A percentile compares a stretch with the other conserved stretches of the same genome.
Conservation (phyloP, 768 basidiomycete genomes). For the Boletus huronensis region DNA sequence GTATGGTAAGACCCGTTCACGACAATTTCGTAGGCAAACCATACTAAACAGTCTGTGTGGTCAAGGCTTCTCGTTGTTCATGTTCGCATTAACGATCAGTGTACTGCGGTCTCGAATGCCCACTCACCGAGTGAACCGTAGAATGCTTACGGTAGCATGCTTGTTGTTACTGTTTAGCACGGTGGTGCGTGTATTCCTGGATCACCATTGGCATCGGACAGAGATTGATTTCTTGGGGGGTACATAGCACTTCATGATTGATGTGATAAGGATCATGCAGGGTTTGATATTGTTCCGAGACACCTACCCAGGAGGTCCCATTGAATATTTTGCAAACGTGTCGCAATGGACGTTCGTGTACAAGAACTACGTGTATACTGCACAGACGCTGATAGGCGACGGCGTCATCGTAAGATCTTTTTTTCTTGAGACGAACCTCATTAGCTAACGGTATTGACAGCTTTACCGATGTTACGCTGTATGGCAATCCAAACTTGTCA, state of each 20-base stretch:
- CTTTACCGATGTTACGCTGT: slow-evolving; percentile 33
- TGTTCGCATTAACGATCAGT: slow-evolving; percentile 33
- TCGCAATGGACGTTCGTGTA: slow-evolving; percentile 29
- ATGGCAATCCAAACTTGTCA: slow-evolving; percentile 29
- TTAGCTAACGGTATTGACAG: slow-evolving; percentile 8
- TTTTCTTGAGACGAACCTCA: background rate
- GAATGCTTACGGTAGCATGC: slow-evolving; percentile 23
- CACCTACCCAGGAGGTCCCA: slow-evolving; percentile 16
- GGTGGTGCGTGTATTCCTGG: slow-evolving; percentile 11
- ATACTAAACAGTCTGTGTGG: background rate
- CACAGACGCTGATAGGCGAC: slow-evolving; percentile 31
- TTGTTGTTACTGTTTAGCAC: slow-evolving; percentile 32
- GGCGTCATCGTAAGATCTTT: slow-evolving; percentile 24
- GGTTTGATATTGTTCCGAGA: slow-evolving; percentile 26
- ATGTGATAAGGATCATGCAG: slow-evolving; percentile 23
- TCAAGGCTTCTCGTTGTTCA: slow-evolving; percentile 35
- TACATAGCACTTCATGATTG: slow-evolving; percentile 25
- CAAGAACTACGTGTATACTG: slow-evolving; percentile 22
- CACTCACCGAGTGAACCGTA: slow-evolving; percentile 12
- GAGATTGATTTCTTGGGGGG: background rate
- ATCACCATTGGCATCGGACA: too few species aligned
- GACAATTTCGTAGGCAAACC: background rate
- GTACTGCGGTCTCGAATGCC: slow-evolving; percentile 10
- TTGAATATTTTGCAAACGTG: slow-evolving; percentile 24
- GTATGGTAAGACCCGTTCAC: slow-evolving; percentile 11